Conservation (phyloP, 2,329 filamentous ascomycete species). For the Hymenoscyphus repandus region DNA sequence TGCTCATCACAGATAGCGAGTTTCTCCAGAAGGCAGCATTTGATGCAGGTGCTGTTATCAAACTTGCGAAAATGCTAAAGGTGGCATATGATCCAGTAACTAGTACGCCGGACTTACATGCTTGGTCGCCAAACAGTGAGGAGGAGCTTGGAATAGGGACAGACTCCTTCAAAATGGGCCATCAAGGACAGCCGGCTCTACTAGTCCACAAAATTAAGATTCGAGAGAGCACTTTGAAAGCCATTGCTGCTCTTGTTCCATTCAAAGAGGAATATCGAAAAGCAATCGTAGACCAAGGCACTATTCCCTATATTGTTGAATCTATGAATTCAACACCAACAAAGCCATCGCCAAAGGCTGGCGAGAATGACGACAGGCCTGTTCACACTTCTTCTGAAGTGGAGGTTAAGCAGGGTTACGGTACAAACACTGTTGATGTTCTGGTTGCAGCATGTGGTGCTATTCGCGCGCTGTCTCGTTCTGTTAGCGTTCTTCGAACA, state of each 20-base stretch:
- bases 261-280: slow-evolving; percentile 83
- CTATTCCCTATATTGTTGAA: slow-evolving; percentile 76
- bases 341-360: slow-evolving; percentile 38
- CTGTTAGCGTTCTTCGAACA: slow-evolving; percentile 77
- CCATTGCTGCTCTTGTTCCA: slow-evolving; percentile 74
- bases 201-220: slow-evolving; percentile 68
- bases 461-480: slow-evolving; percentile 75
- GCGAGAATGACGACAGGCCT: slow-evolving; percentile 35
- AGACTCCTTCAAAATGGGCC: slow-evolving; percentile 49
- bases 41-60: slow-evolving; percentile 60
- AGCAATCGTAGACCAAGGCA: slow-evolving; percentile 73
- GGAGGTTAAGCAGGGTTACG: slow-evolving; percentile 44
- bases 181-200: slow-evolving; percentile 53
- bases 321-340: slow-evolving; percentile 63
- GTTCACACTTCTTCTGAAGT: slow-evolving; percentile 12
- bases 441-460: slow-evolving; percentile 82
- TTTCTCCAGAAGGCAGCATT: slow-evolving; percentile 76
- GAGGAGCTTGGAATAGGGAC: slow-evolving; percentile 16
- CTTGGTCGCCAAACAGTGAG: slow-evolving; percentile 44
- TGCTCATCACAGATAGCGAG: slow-evolving; percentile 72
- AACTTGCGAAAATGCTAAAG: slow-evolving; percentile 59
- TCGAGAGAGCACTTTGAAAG: slow-evolving; percentile 70
- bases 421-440: slow-evolving; percentile 69
- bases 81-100: slow-evolving; percentile 57
- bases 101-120: slow-evolving; percentile 40